phyloP scores from a whole-genome alignment of 2,329 filamentous ascomycete genomes.

The Paracorniculantispora psalliotae region DNA sequence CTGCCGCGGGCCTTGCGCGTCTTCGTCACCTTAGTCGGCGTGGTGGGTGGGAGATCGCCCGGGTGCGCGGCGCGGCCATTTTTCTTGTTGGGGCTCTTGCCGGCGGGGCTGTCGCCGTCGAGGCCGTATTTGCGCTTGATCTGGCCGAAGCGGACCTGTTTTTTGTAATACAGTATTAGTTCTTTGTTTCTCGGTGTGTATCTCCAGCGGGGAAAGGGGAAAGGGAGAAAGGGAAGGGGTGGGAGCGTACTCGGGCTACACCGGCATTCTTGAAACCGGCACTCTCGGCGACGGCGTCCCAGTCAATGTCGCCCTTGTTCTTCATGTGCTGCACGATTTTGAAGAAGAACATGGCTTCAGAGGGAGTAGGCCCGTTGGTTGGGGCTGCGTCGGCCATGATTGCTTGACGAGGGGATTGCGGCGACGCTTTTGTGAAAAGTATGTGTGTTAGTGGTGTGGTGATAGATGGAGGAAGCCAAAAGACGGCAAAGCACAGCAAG shows the following conservation, averaged over 20 bases:
- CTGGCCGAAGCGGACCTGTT: slow-evolving; percentile 43
- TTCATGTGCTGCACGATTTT: slow-evolving; percentile 39
- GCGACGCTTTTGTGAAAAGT: not conserved
- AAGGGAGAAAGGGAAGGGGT: not conserved
- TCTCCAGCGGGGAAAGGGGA: too few relatives aligned
- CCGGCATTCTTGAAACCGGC: slow-evolving; percentile 40
- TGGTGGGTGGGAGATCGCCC: slow-evolving; percentile 10
- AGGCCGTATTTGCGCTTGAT: slow-evolving; percentile 44
- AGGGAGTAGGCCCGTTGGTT: slow-evolving; percentile 33
- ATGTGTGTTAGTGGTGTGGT: not conserved
- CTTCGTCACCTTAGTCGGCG: slow-evolving; percentile 13
- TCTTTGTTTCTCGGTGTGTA: too few relatives aligned
- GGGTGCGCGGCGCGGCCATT: not conserved
- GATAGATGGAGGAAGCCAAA: too few relatives aligned
- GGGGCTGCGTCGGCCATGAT: slow-evolving; percentile 27
- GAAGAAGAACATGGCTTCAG: slow-evolving; percentile 41
- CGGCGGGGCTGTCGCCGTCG: slow-evolving; percentile 21
- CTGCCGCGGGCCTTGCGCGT: slow-evolving; percentile 17
- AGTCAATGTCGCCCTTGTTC: slow-evolving; percentile 43
- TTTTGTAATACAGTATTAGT: not conserved
- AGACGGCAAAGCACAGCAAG: too few relatives aligned
- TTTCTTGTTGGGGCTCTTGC: not conserved
- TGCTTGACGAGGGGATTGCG: not conserved
- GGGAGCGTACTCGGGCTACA: slow-evolving; percentile 38
- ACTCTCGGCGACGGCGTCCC: slow-evolving; percentile 39